These are phyloP conservation scores for Xanthoconium separans DNA, from an alignment of 1,284 basidiomycete species.

Conservation along the genomic window DNA sequence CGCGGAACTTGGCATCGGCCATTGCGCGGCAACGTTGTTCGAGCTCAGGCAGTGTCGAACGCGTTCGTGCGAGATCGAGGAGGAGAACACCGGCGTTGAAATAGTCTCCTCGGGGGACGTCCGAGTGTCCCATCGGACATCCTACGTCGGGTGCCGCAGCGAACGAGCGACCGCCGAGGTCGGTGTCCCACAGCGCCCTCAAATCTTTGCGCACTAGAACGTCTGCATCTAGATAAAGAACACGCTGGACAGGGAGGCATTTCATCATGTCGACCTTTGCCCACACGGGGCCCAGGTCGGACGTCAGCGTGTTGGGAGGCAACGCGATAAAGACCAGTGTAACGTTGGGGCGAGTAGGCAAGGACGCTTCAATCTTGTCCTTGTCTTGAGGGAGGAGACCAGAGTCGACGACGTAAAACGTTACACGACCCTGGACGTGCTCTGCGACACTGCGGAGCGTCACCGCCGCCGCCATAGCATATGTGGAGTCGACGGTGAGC, in stretches of 20 bases:
- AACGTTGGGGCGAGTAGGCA: slow-evolving; percentile 29
- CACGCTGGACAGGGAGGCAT: slow-evolving; percentile 48
- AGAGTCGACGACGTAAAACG: slow-evolving; percentile 51
- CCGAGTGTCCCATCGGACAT: slow-evolving; percentile 45
- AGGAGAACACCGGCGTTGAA: slow-evolving; percentile 60
- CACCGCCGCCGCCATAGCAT: slow-evolving; percentile 50
- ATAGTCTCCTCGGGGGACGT: slow-evolving; percentile 35
- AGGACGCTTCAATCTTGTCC: slow-evolving; percentile 34
- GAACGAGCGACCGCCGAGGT: slow-evolving; percentile 41
- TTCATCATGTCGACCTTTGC: slow-evolving; percentile 50
- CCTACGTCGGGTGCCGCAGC: slow-evolving; percentile 53
- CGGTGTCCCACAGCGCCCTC: slow-evolving; percentile 43
- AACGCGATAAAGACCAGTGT: slow-evolving; percentile 45
- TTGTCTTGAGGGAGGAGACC: slow-evolving; percentile 41
- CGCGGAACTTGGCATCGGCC: slow-evolving; percentile 35
- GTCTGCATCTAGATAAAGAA: slow-evolving; percentile 56
- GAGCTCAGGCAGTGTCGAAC: slow-evolving; percentile 31
- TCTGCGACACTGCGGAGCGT: slow-evolving; percentile 43
- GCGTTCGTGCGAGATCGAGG: slow-evolving; percentile 44
- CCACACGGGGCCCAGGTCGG: slow-evolving; percentile 40
- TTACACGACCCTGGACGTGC: slow-evolving; percentile 40
- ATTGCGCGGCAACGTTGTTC: slow-evolving; percentile 26
- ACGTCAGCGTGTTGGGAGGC: slow-evolving; percentile 32
- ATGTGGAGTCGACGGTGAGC: slow-evolving; percentile 42
- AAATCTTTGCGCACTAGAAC: slow-evolving; percentile 45